phyloP scores from a whole-genome alignment of 106 monocot species.

The Acorus gramineus region DNA sequence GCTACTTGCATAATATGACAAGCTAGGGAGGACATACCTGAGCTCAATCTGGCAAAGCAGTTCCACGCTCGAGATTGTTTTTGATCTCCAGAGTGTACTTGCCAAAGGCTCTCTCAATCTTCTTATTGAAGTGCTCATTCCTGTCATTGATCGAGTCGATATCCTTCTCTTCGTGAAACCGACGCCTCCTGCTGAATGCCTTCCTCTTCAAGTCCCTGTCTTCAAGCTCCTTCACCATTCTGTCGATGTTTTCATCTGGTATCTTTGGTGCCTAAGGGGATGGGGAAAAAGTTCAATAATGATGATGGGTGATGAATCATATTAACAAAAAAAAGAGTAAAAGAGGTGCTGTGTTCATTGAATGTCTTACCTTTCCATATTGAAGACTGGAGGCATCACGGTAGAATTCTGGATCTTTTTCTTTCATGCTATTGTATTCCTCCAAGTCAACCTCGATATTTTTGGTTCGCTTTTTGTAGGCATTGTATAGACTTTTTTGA shows the following conservation, averaged over 20 bases:
- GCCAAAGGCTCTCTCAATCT: constrained; percentile 96
- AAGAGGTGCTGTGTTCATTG: neutral
- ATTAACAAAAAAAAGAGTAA: constrained; percentile 4
- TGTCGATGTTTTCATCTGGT: constrained; percentile 67
- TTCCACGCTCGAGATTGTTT: constrained; percentile 96
- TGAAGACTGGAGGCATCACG: constrained; percentile 92
- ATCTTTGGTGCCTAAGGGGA: constrained; percentile 40
- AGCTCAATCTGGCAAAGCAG: constrained; percentile 46
- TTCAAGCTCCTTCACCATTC: constrained; percentile 89
- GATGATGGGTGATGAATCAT: neutral
- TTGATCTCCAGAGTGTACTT: constrained; percentile 98
- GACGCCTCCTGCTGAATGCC: constrained; percentile 85
- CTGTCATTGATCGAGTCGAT: constrained; percentile 95
- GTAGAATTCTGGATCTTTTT: constrained; percentile 94
- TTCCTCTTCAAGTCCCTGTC: constrained; percentile 64
- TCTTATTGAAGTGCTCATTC: constrained; percentile 99
- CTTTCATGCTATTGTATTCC: constrained; percentile 87
- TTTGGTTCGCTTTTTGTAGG: constrained; percentile 86
- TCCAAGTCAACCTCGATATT: constrained; percentile 84
- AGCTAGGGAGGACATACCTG: too few relatives aligned
- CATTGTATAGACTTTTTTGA: constrained; percentile 89
- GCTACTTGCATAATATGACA: too few relatives aligned
- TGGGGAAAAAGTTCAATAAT: neutral
- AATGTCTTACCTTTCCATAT: constrained; percentile 65
- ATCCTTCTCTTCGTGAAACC: constrained; percentile 96